Evolutionary conservation across 768 basidiomycete species (phyloP), one percentile per base, ranked within the genome.

Genomic region (Amanita inopinata): DNA sequence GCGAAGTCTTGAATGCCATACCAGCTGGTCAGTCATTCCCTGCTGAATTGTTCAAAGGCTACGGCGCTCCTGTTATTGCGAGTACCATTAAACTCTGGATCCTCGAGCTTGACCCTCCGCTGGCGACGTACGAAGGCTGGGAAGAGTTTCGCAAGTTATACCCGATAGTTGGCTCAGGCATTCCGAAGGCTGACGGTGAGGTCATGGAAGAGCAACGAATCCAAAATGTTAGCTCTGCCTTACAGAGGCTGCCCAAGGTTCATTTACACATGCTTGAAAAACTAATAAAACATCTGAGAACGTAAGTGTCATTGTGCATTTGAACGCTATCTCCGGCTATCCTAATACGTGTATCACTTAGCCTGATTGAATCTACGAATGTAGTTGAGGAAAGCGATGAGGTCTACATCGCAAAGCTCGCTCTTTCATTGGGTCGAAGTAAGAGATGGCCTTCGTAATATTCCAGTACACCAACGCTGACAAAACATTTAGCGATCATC

Each of bases 61-160:
- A 84, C 56, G 90, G 97, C 53, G 71, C 83, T 0, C 90, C 93
- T 11, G 79, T 94, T 14, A 73, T 94, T 22, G 92, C 93, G 2
- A 80, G 81, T 42, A 69, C 79, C 10, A 61, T 93, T 55, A 97
- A 93, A 62, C 64, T 98, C 10, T 97, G 90, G 87, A 57, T 81
- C 17, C 68, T 96, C n/a, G 93, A 98, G 59, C 73, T 98, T 19
- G 80, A 90, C 54, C 87, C 89, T 5, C 91, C 94, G 19, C 59
- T 96, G 8, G 73, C 78, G 12, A 64, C 85, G 35, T 94, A 82
- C 70, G 89, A 93, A 53, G 78, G 83, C 33, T 98, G 92, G 86
- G 90, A 93, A 32, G 92, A 96, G 22, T 69, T 93, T 47, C 74
- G 87, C 42, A 81, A 78, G 49, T 50, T 96, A n/a, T 97, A 96